These are phyloP conservation scores for Aspergillus carbonarius DNA, from an alignment of 2,329 filamentous ascomycete genomes.

Conservation along the genomic window DNA sequence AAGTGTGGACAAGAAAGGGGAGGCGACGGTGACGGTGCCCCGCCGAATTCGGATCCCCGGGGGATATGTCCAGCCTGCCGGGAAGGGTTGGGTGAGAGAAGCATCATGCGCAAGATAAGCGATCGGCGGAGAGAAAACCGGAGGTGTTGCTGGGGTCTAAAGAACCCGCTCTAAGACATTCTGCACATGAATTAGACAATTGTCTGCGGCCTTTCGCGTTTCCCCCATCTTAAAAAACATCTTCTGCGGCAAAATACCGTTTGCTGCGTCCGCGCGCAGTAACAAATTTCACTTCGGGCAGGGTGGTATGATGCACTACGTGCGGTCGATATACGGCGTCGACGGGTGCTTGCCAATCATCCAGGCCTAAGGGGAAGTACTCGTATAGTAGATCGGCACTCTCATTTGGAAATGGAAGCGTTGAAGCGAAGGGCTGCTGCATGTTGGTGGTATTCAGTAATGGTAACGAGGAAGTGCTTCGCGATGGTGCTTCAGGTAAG, in stretches of 20 bases:
- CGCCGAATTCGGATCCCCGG: too few relatives aligned
- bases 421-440: conserved; percentile 58
- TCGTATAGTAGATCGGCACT: conserved; percentile 85
- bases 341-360: conserved; percentile 88
- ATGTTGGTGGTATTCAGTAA: conserved; percentile 33
- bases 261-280: conserved; percentile 66
- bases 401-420: conserved; percentile 53
- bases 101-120: background rate
- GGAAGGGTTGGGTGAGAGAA: background rate
- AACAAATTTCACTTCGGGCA: conserved; percentile 69
- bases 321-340: conserved; percentile 89
- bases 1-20: background rate
- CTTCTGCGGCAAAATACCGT: conserved; percentile 69
- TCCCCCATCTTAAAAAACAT: conserved; percentile 31
- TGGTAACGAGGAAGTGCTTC: conserved; percentile 34
- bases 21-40: background rate
- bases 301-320: conserved; percentile 82
- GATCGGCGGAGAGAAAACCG: background rate
- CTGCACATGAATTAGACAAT: background rate
- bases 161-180: background rate
- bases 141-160: background rate
- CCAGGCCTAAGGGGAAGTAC: conserved; percentile 86
- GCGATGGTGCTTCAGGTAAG: conserved; percentile 29
- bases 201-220: background rate
- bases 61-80: background rate